Conservation (phyloP, 805 yeast genomes). For the Candida nanaspora region DNA sequence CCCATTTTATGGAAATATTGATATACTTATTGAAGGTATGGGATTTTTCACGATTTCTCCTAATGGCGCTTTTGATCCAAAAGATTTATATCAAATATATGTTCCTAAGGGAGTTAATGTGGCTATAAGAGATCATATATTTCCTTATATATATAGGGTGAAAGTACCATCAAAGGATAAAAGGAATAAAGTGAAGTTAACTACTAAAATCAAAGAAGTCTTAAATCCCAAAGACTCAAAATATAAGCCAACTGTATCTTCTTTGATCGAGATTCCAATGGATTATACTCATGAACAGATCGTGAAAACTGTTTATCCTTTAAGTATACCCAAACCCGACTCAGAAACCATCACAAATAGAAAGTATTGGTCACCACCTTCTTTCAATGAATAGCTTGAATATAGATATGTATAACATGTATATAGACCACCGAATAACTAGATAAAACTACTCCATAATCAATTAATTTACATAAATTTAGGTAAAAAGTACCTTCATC, state of each 20-base stretch:
- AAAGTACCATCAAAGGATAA: constrained; percentile 8
- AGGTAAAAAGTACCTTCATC: too few relatives aligned
- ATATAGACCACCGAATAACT: too few relatives aligned
- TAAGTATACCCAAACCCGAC: background rate
- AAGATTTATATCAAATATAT: constrained; percentile 38
- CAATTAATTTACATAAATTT: too few relatives aligned
- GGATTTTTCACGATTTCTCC: constrained; percentile 59
- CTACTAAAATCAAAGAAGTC: too few relatives aligned
- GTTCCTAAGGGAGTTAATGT: constrained; percentile 51
- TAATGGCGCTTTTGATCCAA: constrained; percentile 33
- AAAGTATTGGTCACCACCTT: background rate
- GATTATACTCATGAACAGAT: constrained; percentile 9
- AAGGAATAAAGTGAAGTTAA: constrained; percentile 6
- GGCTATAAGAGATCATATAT: constrained; percentile 34
- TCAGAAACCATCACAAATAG: background rate
- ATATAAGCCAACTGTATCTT: constrained; percentile 15
- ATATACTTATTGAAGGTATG: constrained; percentile 55
- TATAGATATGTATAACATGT: background rate
- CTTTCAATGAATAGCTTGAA: background rate
- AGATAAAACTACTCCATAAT: too few relatives aligned
- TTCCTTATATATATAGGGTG: constrained; percentile 19
- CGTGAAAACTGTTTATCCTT: constrained; percentile 3
- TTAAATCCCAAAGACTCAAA: too few relatives aligned
- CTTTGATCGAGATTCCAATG: constrained; percentile 12
- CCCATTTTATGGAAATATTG: constrained; percentile 63